Evolutionary conservation across 2,329 filamentous ascomycete genomes (phyloP), one percentile per base, ranked within the genome.

Genomic region (Colletotrichum horii): DNA sequence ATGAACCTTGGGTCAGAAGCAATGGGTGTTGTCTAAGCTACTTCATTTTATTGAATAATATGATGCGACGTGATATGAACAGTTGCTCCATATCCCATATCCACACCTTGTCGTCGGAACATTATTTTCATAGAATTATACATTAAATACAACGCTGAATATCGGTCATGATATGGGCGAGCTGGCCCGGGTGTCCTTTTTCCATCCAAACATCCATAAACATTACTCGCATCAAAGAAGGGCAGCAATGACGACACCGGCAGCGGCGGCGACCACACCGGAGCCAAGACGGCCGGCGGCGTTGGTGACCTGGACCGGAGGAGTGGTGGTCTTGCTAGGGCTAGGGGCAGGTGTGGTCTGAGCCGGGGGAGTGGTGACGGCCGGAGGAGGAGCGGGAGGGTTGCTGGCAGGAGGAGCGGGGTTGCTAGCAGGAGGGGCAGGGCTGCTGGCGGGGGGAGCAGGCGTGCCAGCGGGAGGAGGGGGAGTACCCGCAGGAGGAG

Each of bases 171-270:
- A 26, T 28, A 58, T 38, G 48, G 66, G 66, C 22, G 22, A 22
- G 26, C 4, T 56, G n/a, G 48, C 66, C 52, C 66, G n/a, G 16
- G 26, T 38, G 30, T 68, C 52, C 30, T 8, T 58, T 38, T 43
- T 43, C 38, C 38, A 28, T 68, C 36, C 36, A 55, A 36, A 43
- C 65, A 56, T 34, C 65, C 38, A 28, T 26, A 58, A 58, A 38
- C 2, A 60, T 43, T 26, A 32, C 61, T 7, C 32, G 3, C 8
- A n/a, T 55, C 55, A 76, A 11, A 77, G 61, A 12, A 77, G 74
- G 43, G 73, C 76, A 34, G 43, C 70, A 43, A 76, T 36, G 8
- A 77, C 19, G 11, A 74, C 24, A 70, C 74, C 74, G 19, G 66
- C 76, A 22, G 74, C 74, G 8, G 69, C 76, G n/a, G 69, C 69